Conservation (phyloP, 805 yeast species). For the Ogataea trehalophila region DNA sequence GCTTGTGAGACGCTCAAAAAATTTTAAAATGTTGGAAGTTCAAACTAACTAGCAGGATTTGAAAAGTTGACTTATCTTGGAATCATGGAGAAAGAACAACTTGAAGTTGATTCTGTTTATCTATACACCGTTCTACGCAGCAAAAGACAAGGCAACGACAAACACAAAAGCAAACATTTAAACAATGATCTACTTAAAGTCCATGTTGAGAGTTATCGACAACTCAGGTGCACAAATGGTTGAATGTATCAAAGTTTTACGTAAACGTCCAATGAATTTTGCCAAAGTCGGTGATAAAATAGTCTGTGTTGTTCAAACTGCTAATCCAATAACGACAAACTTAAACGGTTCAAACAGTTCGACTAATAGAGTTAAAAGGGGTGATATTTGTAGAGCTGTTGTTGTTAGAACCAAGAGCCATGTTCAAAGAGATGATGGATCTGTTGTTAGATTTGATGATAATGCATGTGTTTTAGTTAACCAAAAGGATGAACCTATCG, state of each 20-base stretch:
- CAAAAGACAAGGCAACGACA: not conserved
- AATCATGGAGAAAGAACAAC: too few relatives aligned
- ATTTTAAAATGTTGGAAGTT: not conserved
- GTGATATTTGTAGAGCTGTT: conserved; percentile 94
- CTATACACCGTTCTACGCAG: not conserved
- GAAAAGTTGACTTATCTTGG: too few relatives aligned
- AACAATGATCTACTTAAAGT: conserved; percentile 80
- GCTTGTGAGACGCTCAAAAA: too few relatives aligned
- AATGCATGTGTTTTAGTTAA: conserved; percentile 95
- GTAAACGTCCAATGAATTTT: conserved; percentile 79
- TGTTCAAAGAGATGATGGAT: conserved; percentile 78
- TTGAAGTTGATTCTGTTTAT: too few relatives aligned
- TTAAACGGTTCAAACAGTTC: conserved; percentile 64
- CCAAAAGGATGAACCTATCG: conserved; percentile 86
- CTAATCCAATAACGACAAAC: conserved; percentile 65
- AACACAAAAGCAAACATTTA: not conserved
- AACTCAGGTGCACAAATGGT: conserved; percentile 91
- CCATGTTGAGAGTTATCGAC: conserved; percentile 86
- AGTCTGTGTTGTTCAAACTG: conserved; percentile 91
- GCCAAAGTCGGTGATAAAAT: conserved; percentile 89
- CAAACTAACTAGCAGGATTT: not conserved
- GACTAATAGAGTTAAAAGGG: conserved; percentile 81
- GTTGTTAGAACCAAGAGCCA: conserved; percentile 82
- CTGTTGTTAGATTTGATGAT: conserved; percentile 84
- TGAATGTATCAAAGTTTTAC: conserved; percentile 91